Evolutionary conservation across 2,329 filamentous ascomycete species (phyloP).

Genomic region (Fusarium hostae): DNA sequence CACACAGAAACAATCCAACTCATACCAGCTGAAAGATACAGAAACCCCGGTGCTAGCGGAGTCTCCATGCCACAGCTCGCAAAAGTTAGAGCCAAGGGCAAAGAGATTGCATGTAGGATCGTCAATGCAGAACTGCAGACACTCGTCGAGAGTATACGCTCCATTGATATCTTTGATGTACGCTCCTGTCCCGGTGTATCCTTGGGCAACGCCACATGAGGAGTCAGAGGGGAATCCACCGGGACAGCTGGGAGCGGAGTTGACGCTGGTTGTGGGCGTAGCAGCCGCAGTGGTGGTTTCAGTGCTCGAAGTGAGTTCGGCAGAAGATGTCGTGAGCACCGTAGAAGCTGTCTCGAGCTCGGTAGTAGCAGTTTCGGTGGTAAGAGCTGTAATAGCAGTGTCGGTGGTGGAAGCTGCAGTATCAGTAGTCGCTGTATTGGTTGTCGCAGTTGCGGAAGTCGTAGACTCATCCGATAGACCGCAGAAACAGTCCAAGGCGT

Average conservation of each 20-base stretch:
- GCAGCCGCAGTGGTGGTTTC: background rate
- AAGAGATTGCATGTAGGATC: background rate
- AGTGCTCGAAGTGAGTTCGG: accelerated
- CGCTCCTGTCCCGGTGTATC: accelerated
- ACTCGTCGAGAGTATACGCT: accelerated
- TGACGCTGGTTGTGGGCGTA: background rate
- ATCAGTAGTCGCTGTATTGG: background rate
- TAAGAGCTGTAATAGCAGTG: too few relatives aligned
- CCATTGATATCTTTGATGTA: accelerated
- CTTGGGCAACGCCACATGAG: accelerated
- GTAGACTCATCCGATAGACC: background rate
- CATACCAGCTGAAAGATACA: accelerated
- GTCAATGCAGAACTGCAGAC: background rate
- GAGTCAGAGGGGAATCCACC: accelerated
- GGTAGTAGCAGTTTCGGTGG: background rate
- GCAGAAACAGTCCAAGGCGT: background rate
- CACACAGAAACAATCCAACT: background rate
- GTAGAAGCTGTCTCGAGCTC: accelerated
- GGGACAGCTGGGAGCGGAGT: accelerated
- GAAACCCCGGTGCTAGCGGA: accelerated
- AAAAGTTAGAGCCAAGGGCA: background rate
- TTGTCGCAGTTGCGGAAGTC: accelerated
- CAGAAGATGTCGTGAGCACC: background rate
- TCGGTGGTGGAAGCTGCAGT: background rate
- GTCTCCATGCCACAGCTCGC: background rate